Conservation (phyloP, 164 flowering plant species). For the Hamamelis virginiana region DNA sequence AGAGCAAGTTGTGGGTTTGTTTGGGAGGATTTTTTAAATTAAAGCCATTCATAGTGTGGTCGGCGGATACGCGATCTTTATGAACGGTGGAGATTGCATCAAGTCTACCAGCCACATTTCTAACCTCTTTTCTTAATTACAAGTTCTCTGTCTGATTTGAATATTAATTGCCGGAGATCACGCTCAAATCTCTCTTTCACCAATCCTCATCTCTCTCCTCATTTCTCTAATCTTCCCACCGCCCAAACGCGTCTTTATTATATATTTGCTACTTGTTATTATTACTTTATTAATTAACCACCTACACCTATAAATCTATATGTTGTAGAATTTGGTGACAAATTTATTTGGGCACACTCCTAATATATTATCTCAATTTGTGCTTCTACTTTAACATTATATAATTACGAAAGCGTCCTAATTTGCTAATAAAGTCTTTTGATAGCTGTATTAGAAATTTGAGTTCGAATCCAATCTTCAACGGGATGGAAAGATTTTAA, state of each 20-base stretch:
- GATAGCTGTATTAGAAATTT: no score
- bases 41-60: neutral
- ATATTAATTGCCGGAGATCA: constrained; percentile 15
- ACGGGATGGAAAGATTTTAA: no score
- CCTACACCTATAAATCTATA: no score
- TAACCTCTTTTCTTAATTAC: neutral
- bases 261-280: no score
- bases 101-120: neutral
- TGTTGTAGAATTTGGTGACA: constrained; percentile 19
- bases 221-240: constrained; percentile 14
- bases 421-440: no score
- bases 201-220: neutral
- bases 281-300: neutral
- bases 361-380: neutral
- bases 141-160: neutral
- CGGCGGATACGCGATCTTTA: constrained; percentile 27
- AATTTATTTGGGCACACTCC: no score
- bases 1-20: neutral
- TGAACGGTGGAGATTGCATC: constrained; percentile 17
- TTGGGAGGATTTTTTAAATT: no score
- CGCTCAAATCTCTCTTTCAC: constrained; percentile 15
- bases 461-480: no score
- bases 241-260: constrained; percentile 3
- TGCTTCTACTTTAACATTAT: neutral
- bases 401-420: no score